Conservation (phyloP, 306 rosid genomes). For the Carpinus viminea region DNA sequence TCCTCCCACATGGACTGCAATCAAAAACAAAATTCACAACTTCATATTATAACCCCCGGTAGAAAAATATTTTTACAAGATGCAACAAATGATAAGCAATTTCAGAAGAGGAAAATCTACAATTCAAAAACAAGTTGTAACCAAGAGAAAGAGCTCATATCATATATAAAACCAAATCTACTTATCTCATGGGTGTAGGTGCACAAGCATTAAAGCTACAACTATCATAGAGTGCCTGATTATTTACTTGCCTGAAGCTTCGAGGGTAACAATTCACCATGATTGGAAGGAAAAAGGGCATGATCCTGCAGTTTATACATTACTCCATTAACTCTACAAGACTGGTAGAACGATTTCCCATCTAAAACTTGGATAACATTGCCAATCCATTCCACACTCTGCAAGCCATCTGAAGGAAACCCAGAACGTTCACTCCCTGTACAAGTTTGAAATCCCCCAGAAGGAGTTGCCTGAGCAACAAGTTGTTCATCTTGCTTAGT, state of each 20-base stretch:
- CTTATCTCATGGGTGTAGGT: constrained; percentile 18
- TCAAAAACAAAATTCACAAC: constrained; percentile 25
- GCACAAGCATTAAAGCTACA: constrained; percentile 24
- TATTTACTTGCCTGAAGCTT: constrained; percentile 79
- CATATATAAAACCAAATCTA: constrained; percentile 6
- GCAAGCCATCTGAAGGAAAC: constrained; percentile 48
- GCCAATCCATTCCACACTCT: constrained; percentile 77
- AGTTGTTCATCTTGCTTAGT: constrained; percentile 50
- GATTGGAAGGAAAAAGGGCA: constrained; percentile 59
- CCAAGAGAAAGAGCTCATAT: background rate
- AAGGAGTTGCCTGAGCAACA: constrained; percentile 43
- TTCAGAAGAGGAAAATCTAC: background rate
- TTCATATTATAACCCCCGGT: constrained; percentile 18
- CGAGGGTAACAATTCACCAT: constrained; percentile 66
- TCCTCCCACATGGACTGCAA: constrained; percentile 95
- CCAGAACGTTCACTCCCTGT: constrained; percentile 36
- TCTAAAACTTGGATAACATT: constrained; percentile 41
- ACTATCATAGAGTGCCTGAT: constrained; percentile 21
- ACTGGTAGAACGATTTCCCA: constrained; percentile 54
- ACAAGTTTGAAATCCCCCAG: constrained; percentile 50
- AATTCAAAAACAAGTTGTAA: background rate
- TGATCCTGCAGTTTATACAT: constrained; percentile 65
- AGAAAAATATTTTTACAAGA: constrained; percentile 15
- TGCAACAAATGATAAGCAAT: constrained; percentile 16
- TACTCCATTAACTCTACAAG: constrained; percentile 71